phyloP scores from a whole-genome alignment of 768 basidiomycete species.

The Psilocybe subaeruginosa region DNA sequence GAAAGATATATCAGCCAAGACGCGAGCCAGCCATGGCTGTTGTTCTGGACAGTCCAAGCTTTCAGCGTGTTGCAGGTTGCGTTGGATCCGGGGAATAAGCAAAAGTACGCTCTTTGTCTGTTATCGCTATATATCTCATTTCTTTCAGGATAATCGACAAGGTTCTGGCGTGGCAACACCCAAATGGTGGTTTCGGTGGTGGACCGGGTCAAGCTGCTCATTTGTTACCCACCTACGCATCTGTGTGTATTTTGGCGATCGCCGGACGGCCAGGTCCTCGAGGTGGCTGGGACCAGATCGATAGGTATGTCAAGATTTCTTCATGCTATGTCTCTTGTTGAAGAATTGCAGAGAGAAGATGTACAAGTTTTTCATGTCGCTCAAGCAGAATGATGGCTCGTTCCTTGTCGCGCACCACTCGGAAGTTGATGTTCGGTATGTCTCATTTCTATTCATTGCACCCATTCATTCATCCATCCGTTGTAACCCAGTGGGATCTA shows the following conservation, averaged over 20 bases:
- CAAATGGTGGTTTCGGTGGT: constrained; percentile 89
- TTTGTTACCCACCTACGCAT: constrained; percentile 87
- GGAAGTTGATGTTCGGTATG: constrained; percentile 93
- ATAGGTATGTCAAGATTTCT: constrained; percentile 54
- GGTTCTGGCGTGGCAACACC: constrained; percentile 80
- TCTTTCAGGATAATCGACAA: constrained; percentile 75
- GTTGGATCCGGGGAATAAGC: constrained; percentile 76
- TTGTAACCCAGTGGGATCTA: constrained; percentile 76
- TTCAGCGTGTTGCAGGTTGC: constrained; percentile 80
- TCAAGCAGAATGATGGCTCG: constrained; percentile 93
- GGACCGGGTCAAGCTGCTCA: constrained; percentile 90
- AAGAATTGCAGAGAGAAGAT: constrained; percentile 58
- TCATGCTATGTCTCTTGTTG: neutral
- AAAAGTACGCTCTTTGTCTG: constrained; percentile 51
- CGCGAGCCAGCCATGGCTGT: constrained; percentile 93
- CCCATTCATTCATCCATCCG: neutral
- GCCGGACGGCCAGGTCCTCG: constrained; percentile 71
- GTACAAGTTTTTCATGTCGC: constrained; percentile 87
- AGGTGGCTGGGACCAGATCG: constrained; percentile 87
- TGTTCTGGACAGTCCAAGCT: constrained; percentile 91
- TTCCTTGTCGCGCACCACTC: constrained; percentile 87
- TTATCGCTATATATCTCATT: neutral
- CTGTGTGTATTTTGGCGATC: constrained; percentile 83
- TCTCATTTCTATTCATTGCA: constrained; percentile 2
- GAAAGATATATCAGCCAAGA: constrained; percentile 82